A percentile compares a stretch with the other conserved stretches of the same genome.
Conservation (phyloP, 257 asterid species). For the Catharanthus roseus region DNA sequence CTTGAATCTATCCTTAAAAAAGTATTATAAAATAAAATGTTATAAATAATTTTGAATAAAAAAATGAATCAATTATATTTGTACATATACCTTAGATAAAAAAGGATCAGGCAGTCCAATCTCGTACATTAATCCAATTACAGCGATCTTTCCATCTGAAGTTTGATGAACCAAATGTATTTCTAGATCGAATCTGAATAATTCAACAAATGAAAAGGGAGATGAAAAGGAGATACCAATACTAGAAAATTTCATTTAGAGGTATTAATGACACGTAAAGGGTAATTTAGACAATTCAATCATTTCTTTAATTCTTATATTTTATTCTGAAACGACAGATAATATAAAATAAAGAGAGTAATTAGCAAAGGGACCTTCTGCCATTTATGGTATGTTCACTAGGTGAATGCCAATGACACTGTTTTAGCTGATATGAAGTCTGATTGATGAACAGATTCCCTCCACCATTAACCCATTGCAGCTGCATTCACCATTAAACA, state of each 20-base stretch:
- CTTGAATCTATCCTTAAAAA: too few relatives aligned
- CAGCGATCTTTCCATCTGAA: conserved; percentile 43
- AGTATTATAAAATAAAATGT: too few relatives aligned
- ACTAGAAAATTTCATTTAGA: too few relatives aligned
- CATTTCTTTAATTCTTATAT: too few relatives aligned
- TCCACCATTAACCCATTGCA: conserved; percentile 48
- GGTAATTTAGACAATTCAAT: too few relatives aligned
- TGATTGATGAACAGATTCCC: conserved; percentile 55
- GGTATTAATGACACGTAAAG: too few relatives aligned
- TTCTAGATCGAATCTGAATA: conserved; percentile 54
- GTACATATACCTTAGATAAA: too few relatives aligned
- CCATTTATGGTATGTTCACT: conserved; percentile 71
- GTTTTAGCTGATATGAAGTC: conserved; percentile 39
- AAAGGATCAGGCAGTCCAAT: conserved; percentile 55
- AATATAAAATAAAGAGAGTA: too few relatives aligned
- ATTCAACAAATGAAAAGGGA: neutral
- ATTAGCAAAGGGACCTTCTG: conserved; percentile 23
- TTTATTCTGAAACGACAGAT: too few relatives aligned
- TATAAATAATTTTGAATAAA: too few relatives aligned
- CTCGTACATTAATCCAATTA: conserved; percentile 54
- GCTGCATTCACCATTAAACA: conserved; percentile 24
- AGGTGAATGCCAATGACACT: conserved; percentile 78
- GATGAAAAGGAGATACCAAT: too few relatives aligned
- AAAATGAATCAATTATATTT: too few relatives aligned
- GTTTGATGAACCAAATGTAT: conserved; percentile 64